A percentile compares a stretch with the other conserved stretches of the same genome.
phyloP scores from a whole-genome alignment of 345 rosid species.

The Lepidium africanum region DNA sequence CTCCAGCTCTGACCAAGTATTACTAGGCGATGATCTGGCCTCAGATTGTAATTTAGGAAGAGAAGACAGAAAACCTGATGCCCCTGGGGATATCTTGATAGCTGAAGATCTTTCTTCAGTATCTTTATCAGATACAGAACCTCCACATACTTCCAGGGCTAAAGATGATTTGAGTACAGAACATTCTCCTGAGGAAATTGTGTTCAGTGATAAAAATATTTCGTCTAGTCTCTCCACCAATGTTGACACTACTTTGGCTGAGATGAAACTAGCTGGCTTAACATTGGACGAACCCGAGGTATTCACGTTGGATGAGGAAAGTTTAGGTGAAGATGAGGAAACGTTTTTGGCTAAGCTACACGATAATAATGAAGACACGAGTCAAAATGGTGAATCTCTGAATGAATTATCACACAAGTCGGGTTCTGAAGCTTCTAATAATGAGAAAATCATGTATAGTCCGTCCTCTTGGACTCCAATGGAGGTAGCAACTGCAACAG shows the following conservation, averaged over 20 bases:
- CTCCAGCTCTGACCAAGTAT: constrained; percentile 16
- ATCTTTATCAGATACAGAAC: constrained; percentile 8
- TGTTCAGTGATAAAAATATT: constrained; percentile 14
- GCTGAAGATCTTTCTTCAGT: constrained; percentile 12
- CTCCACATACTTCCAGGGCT: constrained; percentile 1
- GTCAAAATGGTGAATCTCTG: constrained; percentile 17
- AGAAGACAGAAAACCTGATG: constrained; percentile 11
- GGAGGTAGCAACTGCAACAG: constrained; percentile 86
- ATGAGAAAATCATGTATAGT: constrained; percentile 37
- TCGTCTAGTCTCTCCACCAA: constrained; percentile 25
- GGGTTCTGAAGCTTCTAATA: constrained; percentile 29
- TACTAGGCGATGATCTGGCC: not conserved
- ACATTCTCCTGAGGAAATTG: not conserved
- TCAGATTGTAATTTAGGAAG: constrained; percentile 16
- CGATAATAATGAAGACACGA: constrained; percentile 17
- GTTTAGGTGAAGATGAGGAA: constrained; percentile 38
- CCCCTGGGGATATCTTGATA: constrained; percentile 9
- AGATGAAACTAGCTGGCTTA: constrained; percentile 34
- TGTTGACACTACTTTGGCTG: constrained; percentile 25
- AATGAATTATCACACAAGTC: constrained; percentile 30
- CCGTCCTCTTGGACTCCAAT: constrained; percentile 74
- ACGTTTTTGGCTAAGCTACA: constrained; percentile 48
- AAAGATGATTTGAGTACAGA: constrained; percentile 12
- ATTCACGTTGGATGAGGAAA: constrained; percentile 27
- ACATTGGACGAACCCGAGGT: constrained; percentile 31